These are phyloP conservation scores for Ophiocordyceps polyrhachis-furcata DNA, from an alignment of 2,329 filamentous ascomycete species.

Conservation along the genomic window DNA sequence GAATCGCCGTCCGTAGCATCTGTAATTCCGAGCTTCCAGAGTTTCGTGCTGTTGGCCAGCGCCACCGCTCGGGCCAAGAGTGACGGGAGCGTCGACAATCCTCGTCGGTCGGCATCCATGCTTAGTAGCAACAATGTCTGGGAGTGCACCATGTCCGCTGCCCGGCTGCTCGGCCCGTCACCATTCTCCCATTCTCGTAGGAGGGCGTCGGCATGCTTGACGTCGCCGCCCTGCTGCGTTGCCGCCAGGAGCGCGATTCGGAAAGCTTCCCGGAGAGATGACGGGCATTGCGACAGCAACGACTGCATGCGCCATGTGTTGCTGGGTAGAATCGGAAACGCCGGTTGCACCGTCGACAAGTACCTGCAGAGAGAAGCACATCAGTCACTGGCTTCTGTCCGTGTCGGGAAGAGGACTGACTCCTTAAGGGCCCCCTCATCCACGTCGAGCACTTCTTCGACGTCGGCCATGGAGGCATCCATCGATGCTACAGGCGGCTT, in stretches of 20 bases:
- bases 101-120: constrained; percentile 39
- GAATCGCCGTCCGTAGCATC: constrained; percentile 34
- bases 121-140: constrained; percentile 49
- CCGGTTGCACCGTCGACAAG: constrained; percentile 43
- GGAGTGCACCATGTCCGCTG: constrained; percentile 37
- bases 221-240: constrained; percentile 20
- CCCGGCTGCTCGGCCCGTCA: constrained; percentile 16
- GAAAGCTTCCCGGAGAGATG: constrained; percentile 43
- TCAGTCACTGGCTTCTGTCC: neutral
- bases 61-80: constrained; percentile 48
- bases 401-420: constrained; percentile 13
- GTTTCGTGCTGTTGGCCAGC: constrained; percentile 44
- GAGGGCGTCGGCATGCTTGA: constrained; percentile 25
- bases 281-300: constrained; percentile 35
- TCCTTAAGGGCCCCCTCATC: constrained; percentile 27
- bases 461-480: constrained; percentile 17
- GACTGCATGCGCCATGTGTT: constrained; percentile 35
- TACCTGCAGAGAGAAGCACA: constrained; percentile 25
- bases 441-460: constrained; percentile 15
- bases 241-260: constrained; percentile 42
- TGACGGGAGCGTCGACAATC: constrained; percentile 26
- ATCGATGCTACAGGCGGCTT: constrained; percentile 16
- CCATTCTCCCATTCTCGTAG: constrained; percentile 33
- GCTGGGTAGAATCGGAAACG: constrained; percentile 45
- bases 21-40: constrained; percentile 26